Conservation (phyloP, 352 stramenopile genomes). For the Phytopythium delawarense region DNA sequence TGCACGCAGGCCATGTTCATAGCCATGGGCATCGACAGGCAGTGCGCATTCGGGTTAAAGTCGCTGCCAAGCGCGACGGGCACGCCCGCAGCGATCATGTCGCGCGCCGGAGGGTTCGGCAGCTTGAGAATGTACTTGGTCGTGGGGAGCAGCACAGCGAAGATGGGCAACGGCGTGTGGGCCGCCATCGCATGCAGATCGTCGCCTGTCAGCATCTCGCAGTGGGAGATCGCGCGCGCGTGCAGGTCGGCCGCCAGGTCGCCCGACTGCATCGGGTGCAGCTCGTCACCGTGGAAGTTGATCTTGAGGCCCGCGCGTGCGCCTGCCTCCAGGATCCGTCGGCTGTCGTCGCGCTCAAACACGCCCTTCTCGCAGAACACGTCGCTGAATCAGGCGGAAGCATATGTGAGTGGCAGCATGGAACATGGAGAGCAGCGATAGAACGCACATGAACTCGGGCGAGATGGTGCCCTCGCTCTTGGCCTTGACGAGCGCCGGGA, state of each 20-base stretch:
- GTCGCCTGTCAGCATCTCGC: conserved; percentile 66
- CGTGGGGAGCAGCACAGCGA: conserved; percentile 74
- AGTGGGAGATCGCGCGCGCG: conserved; percentile 69
- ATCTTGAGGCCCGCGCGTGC: conserved; percentile 63
- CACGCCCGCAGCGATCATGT: conserved; percentile 66
- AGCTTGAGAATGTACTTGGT: conserved; percentile 86
- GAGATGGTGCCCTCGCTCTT: conserved; percentile 70
- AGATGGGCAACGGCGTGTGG: conserved; percentile 48
- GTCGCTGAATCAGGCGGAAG: conserved; percentile 22
- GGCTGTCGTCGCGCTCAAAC: conserved; percentile 75
- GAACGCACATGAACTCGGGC: conserved; percentile 68
- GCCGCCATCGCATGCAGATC: conserved; percentile 65
- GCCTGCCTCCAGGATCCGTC: conserved; percentile 66
- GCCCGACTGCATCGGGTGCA: conserved; percentile 67
- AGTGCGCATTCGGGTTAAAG: conserved; percentile 87
- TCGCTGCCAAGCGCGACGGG: conserved; percentile 75
- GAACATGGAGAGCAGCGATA: background rate
- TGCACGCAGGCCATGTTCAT: conserved; percentile 88
- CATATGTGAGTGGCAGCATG: background rate
- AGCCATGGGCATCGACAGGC: conserved; percentile 80
- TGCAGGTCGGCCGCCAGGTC: conserved; percentile 51
- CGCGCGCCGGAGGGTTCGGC: conserved; percentile 56
- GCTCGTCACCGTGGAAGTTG: conserved; percentile 85
- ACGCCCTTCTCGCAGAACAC: conserved; percentile 86
- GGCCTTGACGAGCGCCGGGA: conserved; percentile 58